Evolutionary conservation across 768 basidiomycete genomes (phyloP).

Genomic region (Lactarius tabidus): DNA sequence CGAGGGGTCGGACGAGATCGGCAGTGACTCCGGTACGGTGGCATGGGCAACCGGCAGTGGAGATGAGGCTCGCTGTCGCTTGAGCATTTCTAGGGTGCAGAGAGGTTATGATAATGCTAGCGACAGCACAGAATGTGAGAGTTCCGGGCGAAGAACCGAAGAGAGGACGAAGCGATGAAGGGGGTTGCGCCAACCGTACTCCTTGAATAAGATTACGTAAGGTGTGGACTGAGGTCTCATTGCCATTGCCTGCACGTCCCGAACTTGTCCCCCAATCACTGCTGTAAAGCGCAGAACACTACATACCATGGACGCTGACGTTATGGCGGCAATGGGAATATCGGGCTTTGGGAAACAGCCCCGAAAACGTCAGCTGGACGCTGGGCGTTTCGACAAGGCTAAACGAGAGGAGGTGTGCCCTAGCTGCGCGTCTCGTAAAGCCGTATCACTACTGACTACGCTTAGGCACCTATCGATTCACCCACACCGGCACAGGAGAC

Average conservation of each 20-base stretch:
- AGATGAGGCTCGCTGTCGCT: constrained; percentile 26
- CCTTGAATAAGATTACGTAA: constrained; percentile 25
- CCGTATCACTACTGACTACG: not conserved
- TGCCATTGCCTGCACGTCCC: not conserved
- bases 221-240: not conserved
- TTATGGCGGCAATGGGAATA: constrained; percentile 82
- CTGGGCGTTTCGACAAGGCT: constrained; percentile 74
- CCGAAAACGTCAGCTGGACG: constrained; percentile 64
- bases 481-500: constrained; percentile 27
- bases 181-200: not conserved
- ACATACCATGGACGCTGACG: constrained; percentile 51
- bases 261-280: not conserved
- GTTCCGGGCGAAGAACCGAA: not conserved
- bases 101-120: not conserved
- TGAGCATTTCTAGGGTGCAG: constrained; percentile 20
- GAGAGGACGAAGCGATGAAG: not conserved
- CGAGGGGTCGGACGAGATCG: constrained; percentile 28
- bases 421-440: not conserved
- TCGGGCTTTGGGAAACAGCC: constrained; percentile 74
- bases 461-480: constrained; percentile 11
- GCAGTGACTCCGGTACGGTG: constrained; percentile 18
- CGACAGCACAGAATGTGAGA: not conserved
- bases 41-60: constrained; percentile 15
- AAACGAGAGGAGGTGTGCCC: constrained; percentile 48
- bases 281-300: not conserved